Evolutionary conservation across 1,284 basidiomycete genomes (phyloP), one percentile per base, ranked within the genome.

Genomic region (Malassezia arunalokei): DNA sequence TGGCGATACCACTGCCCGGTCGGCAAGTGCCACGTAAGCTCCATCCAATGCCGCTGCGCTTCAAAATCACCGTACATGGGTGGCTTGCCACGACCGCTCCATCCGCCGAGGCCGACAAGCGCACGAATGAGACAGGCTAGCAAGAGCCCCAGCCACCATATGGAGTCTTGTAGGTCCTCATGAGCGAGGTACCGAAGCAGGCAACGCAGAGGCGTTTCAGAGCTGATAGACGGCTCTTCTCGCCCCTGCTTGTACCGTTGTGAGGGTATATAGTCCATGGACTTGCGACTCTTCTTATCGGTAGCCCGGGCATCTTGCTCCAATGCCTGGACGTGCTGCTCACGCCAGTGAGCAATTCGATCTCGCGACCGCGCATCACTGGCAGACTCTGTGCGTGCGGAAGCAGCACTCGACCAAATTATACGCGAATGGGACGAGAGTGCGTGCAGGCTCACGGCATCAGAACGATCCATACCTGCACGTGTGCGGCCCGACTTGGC

Each of bases 31-130:
- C 81, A 75, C 0, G 87, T 87, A 40, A 92, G 73, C 63, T 91
- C 87, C 82, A 91, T 86, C 89, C 88, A 92, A 74, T 92, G 88
- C 47, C 89, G 78, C 67, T 92, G 89, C 0, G 89, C 89, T 73
- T 94, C 89, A 63, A 87, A 88, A 74, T 94, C 89, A 14, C 89
- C 89, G 58, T 80, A 85, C 81, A 90, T 82, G 0, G 88, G 88
- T 0, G 86, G 83, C 3, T 79, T 80, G 14, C 72, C 77, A 54
- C 80, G 74, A 6, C 88, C 65, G 85, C 87, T 66, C 60, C 59
- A 70, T 30, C 60, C 59, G 40, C 61, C 60, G 1, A 58, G 48
- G 5, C 48, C 63, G 5, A 66, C 60, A n/a, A 55, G 47, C 48
- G 58, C 61, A 8, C 64, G 59, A 12, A 66, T 40, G n/a, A 71